phyloP scores from a whole-genome alignment of 2,329 filamentous ascomycete species.

The Aspergillus candidus region DNA sequence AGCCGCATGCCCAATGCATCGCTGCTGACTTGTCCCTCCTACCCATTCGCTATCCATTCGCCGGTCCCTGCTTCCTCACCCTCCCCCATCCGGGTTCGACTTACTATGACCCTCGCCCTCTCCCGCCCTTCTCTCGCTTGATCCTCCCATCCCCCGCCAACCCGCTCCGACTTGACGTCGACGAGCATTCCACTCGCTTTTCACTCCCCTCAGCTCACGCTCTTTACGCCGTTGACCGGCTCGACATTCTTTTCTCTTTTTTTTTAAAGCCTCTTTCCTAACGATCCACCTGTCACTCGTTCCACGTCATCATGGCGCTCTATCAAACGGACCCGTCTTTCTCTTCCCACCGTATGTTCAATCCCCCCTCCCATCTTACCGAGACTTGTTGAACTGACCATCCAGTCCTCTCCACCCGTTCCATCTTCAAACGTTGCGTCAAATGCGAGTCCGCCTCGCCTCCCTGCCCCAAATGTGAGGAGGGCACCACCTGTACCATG shows the following conservation, averaged over 20 bases:
- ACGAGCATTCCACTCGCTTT: conserved; percentile 26
- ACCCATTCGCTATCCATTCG: not conserved
- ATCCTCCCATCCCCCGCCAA: conserved; percentile 10
- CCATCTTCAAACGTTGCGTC: conserved; percentile 45
- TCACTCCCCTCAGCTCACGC: conserved; percentile 9
- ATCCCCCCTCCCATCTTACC: not conserved
- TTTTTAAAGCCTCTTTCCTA: conserved; percentile 3
- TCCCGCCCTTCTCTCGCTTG: conserved; percentile 6
- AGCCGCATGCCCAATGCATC: conserved; percentile 8
- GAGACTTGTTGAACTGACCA: conserved; percentile 2
- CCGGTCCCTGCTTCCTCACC: no score
- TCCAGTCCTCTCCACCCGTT: conserved; percentile 17
- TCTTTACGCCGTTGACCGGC: conserved; percentile 28
- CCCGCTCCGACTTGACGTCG: conserved; percentile 33
- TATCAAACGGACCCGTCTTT: conserved; percentile 16
- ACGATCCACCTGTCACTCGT: conserved; percentile 8
- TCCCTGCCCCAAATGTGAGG: conserved; percentile 54
- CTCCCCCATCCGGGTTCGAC: no score
- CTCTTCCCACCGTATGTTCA: conserved; percentile 17
- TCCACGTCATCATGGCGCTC: conserved; percentile 23
- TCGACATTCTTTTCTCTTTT: conserved; percentile 18
- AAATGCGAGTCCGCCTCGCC: conserved; percentile 49
- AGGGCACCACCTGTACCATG: conserved; percentile 54
- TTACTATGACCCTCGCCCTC: conserved; percentile 20
- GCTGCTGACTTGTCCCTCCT: conserved; percentile 7